phyloP scores from a whole-genome alignment of 108 stramenopile species.

The Pelagomonas calceolata region DNA sequence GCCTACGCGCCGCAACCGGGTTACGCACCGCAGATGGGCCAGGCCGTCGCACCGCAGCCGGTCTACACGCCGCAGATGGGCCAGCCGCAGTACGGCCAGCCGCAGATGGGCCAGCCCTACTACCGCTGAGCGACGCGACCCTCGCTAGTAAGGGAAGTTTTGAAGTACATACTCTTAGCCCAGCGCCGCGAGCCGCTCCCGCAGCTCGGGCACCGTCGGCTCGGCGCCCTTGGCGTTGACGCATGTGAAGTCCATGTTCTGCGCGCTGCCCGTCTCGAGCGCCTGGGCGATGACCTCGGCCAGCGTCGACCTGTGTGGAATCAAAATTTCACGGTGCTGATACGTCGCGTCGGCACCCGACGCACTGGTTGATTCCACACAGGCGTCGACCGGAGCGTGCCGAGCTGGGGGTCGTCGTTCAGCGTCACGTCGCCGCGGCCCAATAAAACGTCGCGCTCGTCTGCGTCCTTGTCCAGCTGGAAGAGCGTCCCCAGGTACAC shows the following conservation, averaged over 20 bases:
- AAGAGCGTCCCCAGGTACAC: conserved; percentile 41
- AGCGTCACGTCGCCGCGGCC: conserved; percentile 9
- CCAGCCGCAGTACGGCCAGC: not conserved
- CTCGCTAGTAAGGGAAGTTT: no score
- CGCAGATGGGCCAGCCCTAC: not conserved
- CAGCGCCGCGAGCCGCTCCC: no score
- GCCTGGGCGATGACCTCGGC: conserved; percentile 46
- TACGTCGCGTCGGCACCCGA: no score
- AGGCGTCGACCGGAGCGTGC: no score
- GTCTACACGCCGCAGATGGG: not conserved
- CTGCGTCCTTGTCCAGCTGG: conserved; percentile 37
- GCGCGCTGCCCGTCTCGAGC: not conserved
- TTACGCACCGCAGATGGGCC: no score
- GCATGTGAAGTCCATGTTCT: not conserved
- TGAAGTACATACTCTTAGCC: no score
- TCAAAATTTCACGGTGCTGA: no score
- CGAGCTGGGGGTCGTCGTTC: conserved; percentile 20
- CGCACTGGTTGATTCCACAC: no score
- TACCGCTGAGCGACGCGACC: no score
- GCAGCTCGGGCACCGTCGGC: not conserved
- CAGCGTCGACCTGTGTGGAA: conserved; percentile 34
- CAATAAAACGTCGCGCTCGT: conserved; percentile 13
- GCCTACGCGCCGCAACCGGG: not conserved
- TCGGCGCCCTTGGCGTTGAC: not conserved
- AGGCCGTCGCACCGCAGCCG: not conserved